Base-by-base conservation (phyloP, 148 eudicot genomes). In the Linanthus parryae region DNA sequence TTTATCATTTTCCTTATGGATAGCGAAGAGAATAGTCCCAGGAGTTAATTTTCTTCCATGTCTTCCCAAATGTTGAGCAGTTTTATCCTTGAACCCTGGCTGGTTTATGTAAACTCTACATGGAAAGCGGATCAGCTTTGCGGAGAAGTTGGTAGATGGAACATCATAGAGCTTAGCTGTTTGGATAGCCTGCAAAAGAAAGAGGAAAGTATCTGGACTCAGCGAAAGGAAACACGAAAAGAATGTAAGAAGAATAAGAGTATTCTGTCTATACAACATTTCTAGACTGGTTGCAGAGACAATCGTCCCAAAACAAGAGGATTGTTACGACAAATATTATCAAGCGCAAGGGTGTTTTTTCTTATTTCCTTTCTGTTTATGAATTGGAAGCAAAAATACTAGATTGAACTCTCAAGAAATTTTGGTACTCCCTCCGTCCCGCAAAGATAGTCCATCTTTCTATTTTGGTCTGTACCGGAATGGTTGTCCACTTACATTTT, bases 121-220 rank as follows among this genome's bases (percentile, higher is more conserved):
- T 16, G 57, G 57, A 15, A 43, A 25, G 19, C 29, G 44, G 18
- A 31, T 20, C 46, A 49, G 48, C 34, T 68, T 65, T 50, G 25
- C 53, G 34, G 13, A 14, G 31, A 54, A 43, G 47, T 19, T 40
- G 42, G 49, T 30, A 14, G 57, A 62, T 23, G 22, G 18, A 20
- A 58, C 48, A 30, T 43, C 54, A 3, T 46, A 44, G 11, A 27
- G 44, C 29, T 20, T 49, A 24, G 41, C 25, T 31, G 62, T 30
- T 18, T 46, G 40, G 33, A 22, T 47, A 40, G 54, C 62, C 77
- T 67, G 61, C 42, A 57, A 23, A 58, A 43, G 50, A 38, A 55
- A 15, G 2, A 25, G 45, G 17, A 36, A 48, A 8, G 49, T 13
- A 12, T 8, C 17, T 14, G 34, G n/a, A 17, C 18, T 48, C 47